Evolutionary conservation across 139 green algal species (phyloP).

Genomic region (Haematococcus lacustris): DNA sequence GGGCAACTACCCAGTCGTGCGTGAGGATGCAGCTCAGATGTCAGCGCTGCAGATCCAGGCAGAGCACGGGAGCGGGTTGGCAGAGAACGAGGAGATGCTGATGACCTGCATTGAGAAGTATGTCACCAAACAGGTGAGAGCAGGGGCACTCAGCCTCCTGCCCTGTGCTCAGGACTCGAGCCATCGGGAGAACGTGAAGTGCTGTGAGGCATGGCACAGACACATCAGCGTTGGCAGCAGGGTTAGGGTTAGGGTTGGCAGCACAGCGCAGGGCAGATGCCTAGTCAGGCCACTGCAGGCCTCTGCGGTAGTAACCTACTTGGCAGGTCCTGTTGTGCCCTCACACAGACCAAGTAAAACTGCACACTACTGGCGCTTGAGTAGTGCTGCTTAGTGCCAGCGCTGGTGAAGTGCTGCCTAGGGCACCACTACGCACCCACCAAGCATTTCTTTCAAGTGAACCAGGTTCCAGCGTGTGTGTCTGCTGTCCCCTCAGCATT

Average conservation of each 20-base stretch:
- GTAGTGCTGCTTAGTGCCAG: too few relatives aligned
- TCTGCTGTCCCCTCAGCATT: too few relatives aligned
- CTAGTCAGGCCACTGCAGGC: not conserved
- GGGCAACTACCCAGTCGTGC: constrained; percentile 93
- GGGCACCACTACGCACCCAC: too few relatives aligned
- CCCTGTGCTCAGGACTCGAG: not conserved
- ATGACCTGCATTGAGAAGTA: constrained; percentile 62
- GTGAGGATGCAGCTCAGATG: constrained; percentile 74
- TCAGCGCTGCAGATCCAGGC: constrained; percentile 51
- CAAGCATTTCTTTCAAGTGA: too few relatives aligned
- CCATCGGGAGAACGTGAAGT: not conserved
- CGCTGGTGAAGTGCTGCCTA: too few relatives aligned
- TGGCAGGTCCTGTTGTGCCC: not conserved
- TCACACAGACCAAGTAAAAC: too few relatives aligned
- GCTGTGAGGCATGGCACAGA: not conserved
- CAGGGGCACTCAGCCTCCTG: not conserved
- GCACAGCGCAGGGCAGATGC: not conserved
- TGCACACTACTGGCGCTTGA: too few relatives aligned
- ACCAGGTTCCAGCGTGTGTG: too few relatives aligned
- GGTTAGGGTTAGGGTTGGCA: too few relatives aligned
- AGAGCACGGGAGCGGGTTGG: constrained; percentile 36
- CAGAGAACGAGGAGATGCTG: constrained; percentile 54
- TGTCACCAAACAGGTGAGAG: constrained; percentile 55
- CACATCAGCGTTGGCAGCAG: not conserved
- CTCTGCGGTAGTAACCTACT: not conserved